Evolutionary conservation across 345 rosid genomes (phyloP).

Genomic region (Turritis glabra): DNA sequence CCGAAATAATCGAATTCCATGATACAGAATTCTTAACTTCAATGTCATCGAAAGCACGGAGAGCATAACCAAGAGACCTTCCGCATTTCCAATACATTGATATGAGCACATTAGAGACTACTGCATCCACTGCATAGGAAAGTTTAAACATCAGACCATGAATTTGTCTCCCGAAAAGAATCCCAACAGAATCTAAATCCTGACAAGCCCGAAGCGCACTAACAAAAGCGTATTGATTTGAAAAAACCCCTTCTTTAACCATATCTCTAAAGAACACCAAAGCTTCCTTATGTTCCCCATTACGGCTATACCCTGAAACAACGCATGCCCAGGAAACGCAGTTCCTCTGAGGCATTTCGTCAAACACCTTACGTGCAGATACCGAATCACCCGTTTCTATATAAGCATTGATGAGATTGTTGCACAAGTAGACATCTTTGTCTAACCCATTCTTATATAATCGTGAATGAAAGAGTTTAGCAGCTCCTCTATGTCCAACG

Average conservation of each 20-base stretch:
- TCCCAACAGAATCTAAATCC: conserved; percentile 49
- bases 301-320: conserved; percentile 68
- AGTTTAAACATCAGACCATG: conserved; percentile 72
- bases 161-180: conserved; percentile 64
- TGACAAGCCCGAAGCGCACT: conserved; percentile 75
- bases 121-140: conserved; percentile 49
- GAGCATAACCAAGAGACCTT: conserved; percentile 48
- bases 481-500: conserved; percentile 47
- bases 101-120: conserved; percentile 68
- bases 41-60: conserved; percentile 61
- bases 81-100: conserved; percentile 69
- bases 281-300: conserved; percentile 58
- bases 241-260: conserved; percentile 51
- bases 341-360: conserved; percentile 73
- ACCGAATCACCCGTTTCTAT: conserved; percentile 46
- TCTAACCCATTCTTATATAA: conserved; percentile 53
- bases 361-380: conserved; percentile 65
- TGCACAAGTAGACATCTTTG: conserved; percentile 59
- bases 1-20: conserved; percentile 77
- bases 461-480: conserved; percentile 50
- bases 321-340: conserved; percentile 77
- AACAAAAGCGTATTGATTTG: conserved; percentile 66
- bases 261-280: conserved; percentile 52
- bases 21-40: conserved; percentile 57
- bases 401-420: conserved; percentile 63